phyloP scores from a whole-genome alignment of 1,284 basidiomycete species.

The Ceraceosorus guamensis region DNA sequence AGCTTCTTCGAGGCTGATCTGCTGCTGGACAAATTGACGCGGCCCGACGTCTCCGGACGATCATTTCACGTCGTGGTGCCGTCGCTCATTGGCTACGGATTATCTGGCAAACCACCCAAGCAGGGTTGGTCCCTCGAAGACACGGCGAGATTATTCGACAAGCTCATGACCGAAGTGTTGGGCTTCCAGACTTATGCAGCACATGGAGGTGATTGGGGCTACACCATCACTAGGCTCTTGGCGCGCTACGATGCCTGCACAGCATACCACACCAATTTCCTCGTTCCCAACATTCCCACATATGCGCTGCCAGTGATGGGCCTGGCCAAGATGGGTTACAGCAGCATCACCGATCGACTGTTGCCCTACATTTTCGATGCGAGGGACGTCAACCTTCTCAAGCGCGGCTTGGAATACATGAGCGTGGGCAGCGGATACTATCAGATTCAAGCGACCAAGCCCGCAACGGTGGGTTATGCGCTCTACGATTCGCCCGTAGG shows the following conservation, averaged over 20 bases:
- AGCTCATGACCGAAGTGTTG: conserved; percentile 30
- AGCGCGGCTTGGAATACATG: conserved; percentile 15
- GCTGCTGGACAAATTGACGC: conserved; percentile 15
- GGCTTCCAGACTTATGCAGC: conserved; percentile 26
- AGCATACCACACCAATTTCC: conserved; percentile 31
- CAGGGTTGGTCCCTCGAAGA: conserved; percentile 26
- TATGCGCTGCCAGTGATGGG: conserved; percentile 16
- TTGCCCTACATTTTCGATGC: conserved; percentile 16
- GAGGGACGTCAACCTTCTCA: conserved; percentile 13
- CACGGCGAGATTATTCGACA: conserved; percentile 23
- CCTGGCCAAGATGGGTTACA: conserved; percentile 11
- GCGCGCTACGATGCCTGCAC: conserved; percentile 25
- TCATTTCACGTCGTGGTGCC: conserved; percentile 36
- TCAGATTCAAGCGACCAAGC: conserved; percentile 11
- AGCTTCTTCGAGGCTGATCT: conserved; percentile 25
- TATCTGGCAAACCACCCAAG: conserved; percentile 20
- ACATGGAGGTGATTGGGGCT: conserved; percentile 39
- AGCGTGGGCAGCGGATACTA: conserved; percentile 13
- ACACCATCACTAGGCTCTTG: conserved; percentile 22
- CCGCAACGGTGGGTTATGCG: conserved; percentile 13
- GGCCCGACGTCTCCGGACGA: conserved; percentile 11
- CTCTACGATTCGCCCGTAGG: conserved; percentile 13
- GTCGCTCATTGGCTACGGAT: conserved; percentile 32
- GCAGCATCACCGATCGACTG: conserved; percentile 1
- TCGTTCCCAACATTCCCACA: conserved; percentile 16